A percentile compares a stretch with the other conserved stretches of the same genome.
These are phyloP conservation scores for Podila clonocystis DNA, from an alignment of 192 early-diverging fungal species.

Conservation along the genomic window DNA sequence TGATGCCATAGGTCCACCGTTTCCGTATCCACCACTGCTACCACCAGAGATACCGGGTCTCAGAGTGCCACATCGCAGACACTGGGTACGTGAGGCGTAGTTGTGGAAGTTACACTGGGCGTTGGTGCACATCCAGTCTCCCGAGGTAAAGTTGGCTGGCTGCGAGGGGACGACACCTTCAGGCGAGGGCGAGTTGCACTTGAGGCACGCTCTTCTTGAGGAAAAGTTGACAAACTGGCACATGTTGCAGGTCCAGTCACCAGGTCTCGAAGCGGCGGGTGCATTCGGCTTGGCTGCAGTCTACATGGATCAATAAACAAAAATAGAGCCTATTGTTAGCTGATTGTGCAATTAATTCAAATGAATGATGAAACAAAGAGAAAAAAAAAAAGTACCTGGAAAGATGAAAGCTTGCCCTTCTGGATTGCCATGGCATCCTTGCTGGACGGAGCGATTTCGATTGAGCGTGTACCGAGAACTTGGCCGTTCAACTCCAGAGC, in stretches of 20 bases:
- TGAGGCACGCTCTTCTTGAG: constrained; percentile 68
- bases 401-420: constrained; percentile 61
- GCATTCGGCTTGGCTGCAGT: constrained; percentile 52
- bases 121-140: constrained; percentile 73
- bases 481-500: constrained; percentile 71
- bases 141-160: constrained; percentile 61
- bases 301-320: neutral
- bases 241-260: constrained; percentile 80
- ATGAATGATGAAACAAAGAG: constrained; percentile 6
- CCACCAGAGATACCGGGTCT: constrained; percentile 49
- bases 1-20: constrained; percentile 32
- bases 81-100: constrained; percentile 69
- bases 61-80: constrained; percentile 58
- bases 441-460: constrained; percentile 72
- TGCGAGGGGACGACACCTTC: constrained; percentile 44
- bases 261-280: constrained; percentile 54
- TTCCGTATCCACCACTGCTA: constrained; percentile 14
- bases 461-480: constrained; percentile 63
- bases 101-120: constrained; percentile 69
- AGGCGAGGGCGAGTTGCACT: constrained; percentile 64
- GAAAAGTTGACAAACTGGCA: constrained; percentile 82
- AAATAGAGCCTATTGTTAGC: neutral
- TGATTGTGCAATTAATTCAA: neutral
- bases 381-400: constrained; percentile 57
- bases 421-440: constrained; percentile 69